phyloP scores from a whole-genome alignment of 2,329 filamentous ascomycete genomes.

The Claviceps arundinis region DNA sequence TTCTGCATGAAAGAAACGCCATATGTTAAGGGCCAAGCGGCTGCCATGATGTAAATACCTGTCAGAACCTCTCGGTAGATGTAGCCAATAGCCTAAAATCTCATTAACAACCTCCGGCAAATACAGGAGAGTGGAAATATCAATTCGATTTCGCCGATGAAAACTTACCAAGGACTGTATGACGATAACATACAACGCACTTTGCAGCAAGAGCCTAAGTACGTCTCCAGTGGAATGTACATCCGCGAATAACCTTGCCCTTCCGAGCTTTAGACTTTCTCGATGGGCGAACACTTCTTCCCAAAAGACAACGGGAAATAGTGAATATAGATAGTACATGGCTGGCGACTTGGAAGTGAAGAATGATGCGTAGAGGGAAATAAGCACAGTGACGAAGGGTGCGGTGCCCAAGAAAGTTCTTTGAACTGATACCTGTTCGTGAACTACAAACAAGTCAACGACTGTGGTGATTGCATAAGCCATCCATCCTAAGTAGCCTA shows the following conservation, averaged over 20 bases:
- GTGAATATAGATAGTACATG: slow-evolving; percentile 71
- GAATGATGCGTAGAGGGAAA: slow-evolving; percentile 66
- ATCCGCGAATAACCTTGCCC: slow-evolving; percentile 54
- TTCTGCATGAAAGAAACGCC: slow-evolving; percentile 57
- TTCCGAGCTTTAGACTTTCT: slow-evolving; percentile 53
- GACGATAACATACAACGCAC: slow-evolving; percentile 54
- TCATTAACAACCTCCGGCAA: background rate
- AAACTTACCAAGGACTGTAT: slow-evolving; percentile 61
- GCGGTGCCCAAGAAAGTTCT: slow-evolving; percentile 46
- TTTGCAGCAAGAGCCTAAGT: slow-evolving; percentile 48
- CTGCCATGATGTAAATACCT: slow-evolving; percentile 59
- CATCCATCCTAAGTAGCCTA: slow-evolving; percentile 92
- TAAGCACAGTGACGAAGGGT: slow-evolving; percentile 64
- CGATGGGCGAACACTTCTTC: slow-evolving; percentile 63
- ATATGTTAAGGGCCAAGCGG: slow-evolving; percentile 65
- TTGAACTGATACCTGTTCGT: slow-evolving; percentile 41
- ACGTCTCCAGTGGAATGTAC: slow-evolving; percentile 46
- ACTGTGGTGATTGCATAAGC: slow-evolving; percentile 82
- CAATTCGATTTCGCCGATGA: background rate
- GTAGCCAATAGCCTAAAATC: slow-evolving; percentile 67
- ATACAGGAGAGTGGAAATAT: background rate
- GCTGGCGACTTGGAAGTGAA: slow-evolving; percentile 64
- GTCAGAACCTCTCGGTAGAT: slow-evolving; percentile 84
- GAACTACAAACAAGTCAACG: slow-evolving; percentile 38
- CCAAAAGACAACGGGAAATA: slow-evolving; percentile 1